Evolutionary conservation across 805 yeast species (phyloP).

Genomic region (Starmerella apicola): DNA sequence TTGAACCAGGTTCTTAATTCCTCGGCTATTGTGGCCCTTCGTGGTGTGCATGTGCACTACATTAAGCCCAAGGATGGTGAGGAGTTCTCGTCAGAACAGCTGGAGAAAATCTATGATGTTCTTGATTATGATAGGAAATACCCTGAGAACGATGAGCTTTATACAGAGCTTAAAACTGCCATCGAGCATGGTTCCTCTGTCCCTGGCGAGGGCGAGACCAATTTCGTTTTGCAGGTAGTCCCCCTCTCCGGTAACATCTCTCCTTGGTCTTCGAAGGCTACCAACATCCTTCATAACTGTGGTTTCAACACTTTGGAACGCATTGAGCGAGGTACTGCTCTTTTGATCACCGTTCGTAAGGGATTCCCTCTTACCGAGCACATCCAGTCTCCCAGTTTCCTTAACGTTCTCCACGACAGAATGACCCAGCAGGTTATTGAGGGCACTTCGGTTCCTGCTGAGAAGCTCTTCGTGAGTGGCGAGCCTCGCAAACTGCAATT

Average conservation of each 20-base stretch:
- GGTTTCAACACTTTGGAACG: conserved; percentile 68
- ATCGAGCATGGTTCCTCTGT: conserved; percentile 19
- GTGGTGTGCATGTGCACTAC: conserved; percentile 71
- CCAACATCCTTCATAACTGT: conserved; percentile 82
- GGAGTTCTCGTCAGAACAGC: conserved; percentile 21
- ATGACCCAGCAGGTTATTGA: conserved; percentile 66
- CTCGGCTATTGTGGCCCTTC: conserved; percentile 55
- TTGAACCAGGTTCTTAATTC: conserved; percentile 60
- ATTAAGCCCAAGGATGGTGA: conserved; percentile 40
- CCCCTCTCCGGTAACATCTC: conserved; percentile 96
- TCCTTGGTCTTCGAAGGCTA: conserved; percentile 98
- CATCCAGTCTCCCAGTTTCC: conserved; percentile 41
- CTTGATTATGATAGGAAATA: conserved; percentile 63
- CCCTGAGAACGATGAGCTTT: conserved; percentile 39
- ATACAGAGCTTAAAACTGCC: conserved; percentile 32
- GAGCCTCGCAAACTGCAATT: conserved; percentile 69
- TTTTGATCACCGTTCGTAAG: conserved; percentile 56
- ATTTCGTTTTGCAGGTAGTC: conserved; percentile 57
- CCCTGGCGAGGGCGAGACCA: conserved; percentile 22
- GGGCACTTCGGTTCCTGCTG: conserved; percentile 38
- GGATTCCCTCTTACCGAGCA: conserved; percentile 55
- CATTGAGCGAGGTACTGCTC: conserved; percentile 80
- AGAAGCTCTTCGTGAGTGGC: conserved; percentile 54
- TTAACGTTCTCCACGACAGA: conserved; percentile 74
- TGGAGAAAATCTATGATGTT: conserved; percentile 36